Percentiles rank a stretch among this genome's conserved stretches.
phyloP scores from a whole-genome alignment of 148 eudicot species.

The Fagopyrum tataricum region DNA sequence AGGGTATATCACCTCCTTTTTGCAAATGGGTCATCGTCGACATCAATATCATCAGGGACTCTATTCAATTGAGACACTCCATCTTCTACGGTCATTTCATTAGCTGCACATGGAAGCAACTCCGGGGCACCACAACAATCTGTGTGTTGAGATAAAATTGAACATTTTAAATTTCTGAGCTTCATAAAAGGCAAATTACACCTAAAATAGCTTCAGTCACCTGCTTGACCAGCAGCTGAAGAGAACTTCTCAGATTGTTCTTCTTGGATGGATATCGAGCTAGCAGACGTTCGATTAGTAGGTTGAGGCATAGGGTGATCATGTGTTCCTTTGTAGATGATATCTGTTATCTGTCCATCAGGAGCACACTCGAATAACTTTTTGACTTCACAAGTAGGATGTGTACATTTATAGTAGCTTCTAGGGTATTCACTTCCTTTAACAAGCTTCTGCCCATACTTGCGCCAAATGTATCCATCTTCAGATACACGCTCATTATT shows the following conservation, averaged over 20 bases:
- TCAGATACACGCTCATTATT: slow-evolving; percentile 68
- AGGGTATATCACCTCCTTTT: slow-evolving; percentile 52
- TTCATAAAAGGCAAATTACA: background rate
- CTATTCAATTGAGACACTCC: slow-evolving; percentile 39
- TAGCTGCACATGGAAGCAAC: slow-evolving; percentile 13
- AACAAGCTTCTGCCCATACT: slow-evolving; percentile 97
- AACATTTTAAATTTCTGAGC: too few species aligned
- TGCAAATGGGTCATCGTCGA: slow-evolving; percentile 71
- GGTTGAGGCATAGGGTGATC: slow-evolving; percentile 98
- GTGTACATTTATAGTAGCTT: slow-evolving; percentile 96
- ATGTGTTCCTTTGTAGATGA: slow-evolving; percentile 87
- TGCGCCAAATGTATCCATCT: slow-evolving; percentile 97
- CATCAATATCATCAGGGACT: slow-evolving; percentile 44
- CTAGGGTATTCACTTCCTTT: slow-evolving; percentile 97
- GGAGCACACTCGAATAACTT: slow-evolving; percentile 87
- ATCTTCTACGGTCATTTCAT: slow-evolving; percentile 44
- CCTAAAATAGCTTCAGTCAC: slow-evolving; percentile 24
- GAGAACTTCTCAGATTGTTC: slow-evolving; percentile 50
- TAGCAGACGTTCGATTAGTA: slow-evolving; percentile 65
- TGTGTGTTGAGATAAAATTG: too few species aligned
- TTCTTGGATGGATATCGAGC: slow-evolving; percentile 73
- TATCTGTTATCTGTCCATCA: slow-evolving; percentile 83
- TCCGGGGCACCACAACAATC: too few species aligned
- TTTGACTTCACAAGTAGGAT: slow-evolving; percentile 94
- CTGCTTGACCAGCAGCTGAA: slow-evolving; percentile 51